Base-by-base conservation (phyloP, 768 basidiomycete genomes). In the Boletus subcaerulescens region DNA sequence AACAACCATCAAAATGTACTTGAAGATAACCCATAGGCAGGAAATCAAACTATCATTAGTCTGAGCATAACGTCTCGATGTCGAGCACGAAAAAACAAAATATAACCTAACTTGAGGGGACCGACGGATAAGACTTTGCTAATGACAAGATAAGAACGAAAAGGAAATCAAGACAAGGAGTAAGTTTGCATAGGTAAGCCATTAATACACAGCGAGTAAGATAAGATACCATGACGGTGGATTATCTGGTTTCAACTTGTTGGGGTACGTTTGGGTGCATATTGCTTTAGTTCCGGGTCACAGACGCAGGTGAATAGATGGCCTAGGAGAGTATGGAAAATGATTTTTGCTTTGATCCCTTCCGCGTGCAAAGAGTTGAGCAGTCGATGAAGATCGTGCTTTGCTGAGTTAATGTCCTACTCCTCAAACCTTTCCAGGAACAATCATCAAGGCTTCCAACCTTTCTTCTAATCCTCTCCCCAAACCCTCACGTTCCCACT, bases 401-500 rank as follows among this genome's bases (percentile, higher is more conserved):
- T 42, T 41, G 33, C 29, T 13, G 17, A 4, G 20, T 32, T 4
- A 35, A 14, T n/a, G 39, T 33, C 48, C 43, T 15, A 42, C 1
- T 36, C 44, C 29, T 70, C 55, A 73, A 22, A 54, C 70, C 20
- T 31, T 60, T 6, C 62, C 64, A 26, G 67, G 68, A 33, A 66
- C 48, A 20, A 63, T 62, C 73, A 78, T 77, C 59, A 83, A 65
- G 31, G 75, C 77, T 63, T 93, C 92, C 50, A 95, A 68, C 52
- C 92, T 74, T 74, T 93, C 92, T 70, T 90, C 93, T 46, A 95
- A 69, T 0, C 93, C 92, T 55, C 74, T 80, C 0, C 93, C 92
- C 24, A 95, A 68, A 0, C 92, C 92, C 61, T 91, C 89, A 2
- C 91, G 74, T 59, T 91, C 88, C 91, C 91, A 95, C 71, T 94